Base-by-base conservation (phyloP, 2,329 filamentous ascomycete genomes). In the Sclerotinia trifoliorum region DNA sequence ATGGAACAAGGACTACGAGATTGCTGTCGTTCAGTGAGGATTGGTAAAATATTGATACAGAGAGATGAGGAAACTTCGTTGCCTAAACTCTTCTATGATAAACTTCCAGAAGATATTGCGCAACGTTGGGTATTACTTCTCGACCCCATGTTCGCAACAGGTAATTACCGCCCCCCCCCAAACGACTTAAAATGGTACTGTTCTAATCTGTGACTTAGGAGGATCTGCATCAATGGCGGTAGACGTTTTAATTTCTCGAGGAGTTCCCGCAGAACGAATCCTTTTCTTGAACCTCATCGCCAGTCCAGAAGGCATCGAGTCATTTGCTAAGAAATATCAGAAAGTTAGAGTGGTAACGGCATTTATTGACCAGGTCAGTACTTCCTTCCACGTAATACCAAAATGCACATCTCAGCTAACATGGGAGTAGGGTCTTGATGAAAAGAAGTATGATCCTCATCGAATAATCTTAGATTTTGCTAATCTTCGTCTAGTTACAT, bases 141-240 rank as follows among this genome's bases (percentile, higher is more conserved):
- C 57, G 95, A 99, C 78, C 95, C 95, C n/a, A 99, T 99, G 95
- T 94, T 99, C 81, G 95, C 95, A 68, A 99, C 95, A 74, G 94
- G 93, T 94, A 80, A 76, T 83, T 73, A 70, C 19, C 2, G 3
- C 32, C 10, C 44, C 2, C 29, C 32, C 10, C 44, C 44, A 55
- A 15, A 42, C 56, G 15, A 60, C 32, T 67, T 13, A 1, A 1
- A 24, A 35, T 65, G n/a, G n/a, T 24, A 35, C 65, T 39, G n/a
- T 66, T 46, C 55, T 57, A 66, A 69, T 71, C n/a, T 21, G 21
- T 64, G 42, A 46, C 11, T 29, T 73, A 95, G 93, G 94, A 74
- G 95, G 95, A 58, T 97, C 94, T 68, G 95, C 95, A 65, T 95
- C 93, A 68, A 96, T 99, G 92, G 95, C 95, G 42, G 94, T 98